phyloP scores from a whole-genome alignment of 116 monocot species.

The Papilionanthe hybrid region DNA sequence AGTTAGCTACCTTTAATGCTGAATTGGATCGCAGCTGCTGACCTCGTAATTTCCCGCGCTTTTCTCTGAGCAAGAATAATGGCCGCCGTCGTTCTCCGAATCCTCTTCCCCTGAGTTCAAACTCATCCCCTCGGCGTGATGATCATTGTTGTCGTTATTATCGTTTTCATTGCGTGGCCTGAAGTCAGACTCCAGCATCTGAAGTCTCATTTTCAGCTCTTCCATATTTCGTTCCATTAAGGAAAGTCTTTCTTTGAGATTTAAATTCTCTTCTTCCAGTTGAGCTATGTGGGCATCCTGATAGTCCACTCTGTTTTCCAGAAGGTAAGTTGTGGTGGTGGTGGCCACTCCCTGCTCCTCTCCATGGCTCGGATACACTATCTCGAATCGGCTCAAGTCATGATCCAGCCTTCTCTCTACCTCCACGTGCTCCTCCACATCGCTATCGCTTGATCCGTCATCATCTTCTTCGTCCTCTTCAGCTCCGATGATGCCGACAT shows the following conservation, averaged over 20 bases:
- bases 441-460: slow-evolving; percentile 71
- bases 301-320: slow-evolving; percentile 31
- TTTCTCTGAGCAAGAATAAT: slow-evolving; percentile 35
- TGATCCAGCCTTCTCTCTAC: slow-evolving; percentile 82
- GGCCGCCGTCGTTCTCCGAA: slow-evolving; percentile 10
- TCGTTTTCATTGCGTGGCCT: neutral
- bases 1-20: slow-evolving; percentile 2
- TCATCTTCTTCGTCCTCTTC: slow-evolving; percentile 32
- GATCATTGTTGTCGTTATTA: neutral
- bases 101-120: slow-evolving; percentile 16
- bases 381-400: slow-evolving; percentile 87
- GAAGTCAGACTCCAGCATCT: slow-evolving; percentile 20
- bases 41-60: slow-evolving; percentile 11
- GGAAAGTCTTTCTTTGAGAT: slow-evolving; percentile 41
- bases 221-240: slow-evolving; percentile 52
- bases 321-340: neutral
- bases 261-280: slow-evolving; percentile 55
- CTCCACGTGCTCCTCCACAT: slow-evolving; percentile 89
- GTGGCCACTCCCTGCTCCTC: slow-evolving; percentile 24
- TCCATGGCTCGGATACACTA: slow-evolving; percentile 57
- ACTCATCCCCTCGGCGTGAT: slow-evolving; percentile 4
- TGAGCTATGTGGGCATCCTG: slow-evolving; percentile 31
- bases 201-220: slow-evolving; percentile 33
- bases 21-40: slow-evolving; percentile 7
- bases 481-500: neutral